These are phyloP conservation scores for Ascochyta pisi DNA, from an alignment of 2,329 filamentous ascomycete genomes.

Conservation along the genomic window DNA sequence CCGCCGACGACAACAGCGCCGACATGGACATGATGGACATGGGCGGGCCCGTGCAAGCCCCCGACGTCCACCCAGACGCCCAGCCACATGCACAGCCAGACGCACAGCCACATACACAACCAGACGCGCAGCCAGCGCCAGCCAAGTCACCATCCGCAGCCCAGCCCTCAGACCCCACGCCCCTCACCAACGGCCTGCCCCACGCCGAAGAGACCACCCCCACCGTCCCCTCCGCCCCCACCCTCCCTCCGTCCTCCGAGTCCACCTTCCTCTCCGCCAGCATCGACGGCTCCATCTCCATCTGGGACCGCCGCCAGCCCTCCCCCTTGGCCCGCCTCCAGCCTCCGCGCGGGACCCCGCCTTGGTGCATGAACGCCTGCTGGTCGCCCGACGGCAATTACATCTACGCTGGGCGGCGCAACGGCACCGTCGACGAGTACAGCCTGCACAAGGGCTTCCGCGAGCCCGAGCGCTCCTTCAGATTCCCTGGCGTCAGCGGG, in stretches of 20 bases:
- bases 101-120: not conserved
- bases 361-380: conserved; percentile 97
- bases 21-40: conserved; percentile 56
- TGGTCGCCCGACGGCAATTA: conserved; percentile 96
- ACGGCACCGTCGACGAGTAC: conserved; percentile 94
- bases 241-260: conserved; percentile 51
- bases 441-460: conserved; percentile 81
- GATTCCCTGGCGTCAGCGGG: conserved; percentile 87
- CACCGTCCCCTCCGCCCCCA: conserved; percentile 24
- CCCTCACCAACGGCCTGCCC: conserved; percentile 57
- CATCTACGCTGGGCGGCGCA: conserved; percentile 90
- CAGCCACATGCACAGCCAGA: not conserved
- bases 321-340: conserved; percentile 80
- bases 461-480: conserved; percentile 78
- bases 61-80: conserved; percentile 27
- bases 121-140: not conserved
- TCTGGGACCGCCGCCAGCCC: conserved; percentile 86
- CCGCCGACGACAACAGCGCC: conserved; percentile 51
- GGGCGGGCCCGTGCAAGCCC: conserved; percentile 52
- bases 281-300: conserved; percentile 84
- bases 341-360: conserved; percentile 77
- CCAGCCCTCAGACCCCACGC: conserved; percentile 20
- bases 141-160: conserved; percentile 4
- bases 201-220: conserved; percentile 56
- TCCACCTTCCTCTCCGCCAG: conserved; percentile 86